Evolutionary conservation across 805 yeast species (phyloP).

Genomic region (Maudiozyma serrabonitensis): DNA sequence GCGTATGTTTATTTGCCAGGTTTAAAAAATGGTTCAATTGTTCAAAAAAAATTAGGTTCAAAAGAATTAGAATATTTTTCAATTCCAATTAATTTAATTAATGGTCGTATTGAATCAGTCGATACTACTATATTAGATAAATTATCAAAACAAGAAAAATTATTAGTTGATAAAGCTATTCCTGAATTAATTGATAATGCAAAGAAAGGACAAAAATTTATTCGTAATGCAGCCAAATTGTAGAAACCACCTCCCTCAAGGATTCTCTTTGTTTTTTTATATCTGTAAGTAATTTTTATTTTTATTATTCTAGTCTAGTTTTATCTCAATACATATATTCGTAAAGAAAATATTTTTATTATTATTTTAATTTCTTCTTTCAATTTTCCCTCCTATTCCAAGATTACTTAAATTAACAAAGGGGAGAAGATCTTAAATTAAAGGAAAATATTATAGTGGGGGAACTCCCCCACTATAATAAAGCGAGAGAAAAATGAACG

Average conservation of each 20-base stretch:
- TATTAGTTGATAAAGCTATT: conserved; percentile 43
- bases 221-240: conserved; percentile 20
- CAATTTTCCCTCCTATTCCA: too few species aligned
- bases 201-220: conserved; percentile 48
- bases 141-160: conserved; percentile 39
- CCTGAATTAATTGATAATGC: conserved; percentile 47
- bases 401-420: too few species aligned
- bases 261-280: too few species aligned
- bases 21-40: conserved; percentile 37
- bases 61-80: conserved; percentile 42
- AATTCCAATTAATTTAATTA: conserved; percentile 47
- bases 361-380: too few species aligned
- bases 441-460: too few species aligned
- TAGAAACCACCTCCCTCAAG: not conserved
- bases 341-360: too few species aligned
- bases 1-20: conserved; percentile 48
- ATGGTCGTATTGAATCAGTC: conserved; percentile 44
- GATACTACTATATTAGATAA: conserved; percentile 41
- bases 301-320: too few species aligned
- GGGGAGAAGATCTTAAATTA: too few species aligned
- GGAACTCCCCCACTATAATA: too few species aligned
- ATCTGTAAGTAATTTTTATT: too few species aligned
- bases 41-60: conserved; percentile 31
- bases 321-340: too few species aligned
- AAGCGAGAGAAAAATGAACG: too few species aligned